Percentiles rank a stretch among this genome's conserved stretches.
phyloP scores from a whole-genome alignment of 352 stramenopile species.

The Phytophthora chlamydospora region DNA sequence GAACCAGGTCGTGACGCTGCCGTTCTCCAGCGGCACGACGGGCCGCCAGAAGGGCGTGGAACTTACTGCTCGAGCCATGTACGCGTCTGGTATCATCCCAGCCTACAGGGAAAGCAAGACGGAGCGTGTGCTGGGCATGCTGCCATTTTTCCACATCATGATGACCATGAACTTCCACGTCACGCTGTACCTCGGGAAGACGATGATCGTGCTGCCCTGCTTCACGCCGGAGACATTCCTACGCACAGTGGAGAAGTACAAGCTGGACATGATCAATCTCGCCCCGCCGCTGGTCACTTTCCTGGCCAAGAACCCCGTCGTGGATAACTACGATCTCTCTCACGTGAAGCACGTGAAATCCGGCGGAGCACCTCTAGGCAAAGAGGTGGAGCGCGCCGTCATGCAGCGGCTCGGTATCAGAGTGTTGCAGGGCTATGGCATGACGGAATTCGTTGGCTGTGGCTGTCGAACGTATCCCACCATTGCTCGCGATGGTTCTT shows the following conservation, averaged over 20 bases:
- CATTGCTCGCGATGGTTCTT: slow-evolving; percentile 24
- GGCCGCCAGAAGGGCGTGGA: slow-evolving; percentile 90
- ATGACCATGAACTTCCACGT: slow-evolving; percentile 75
- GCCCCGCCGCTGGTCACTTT: slow-evolving; percentile 82
- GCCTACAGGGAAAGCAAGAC: slow-evolving; percentile 39
- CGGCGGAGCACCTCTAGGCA: slow-evolving; percentile 83
- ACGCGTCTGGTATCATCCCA: slow-evolving; percentile 70
- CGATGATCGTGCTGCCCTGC: slow-evolving; percentile 76
- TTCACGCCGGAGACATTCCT: slow-evolving; percentile 90
- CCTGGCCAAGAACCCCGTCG: slow-evolving; percentile 85
- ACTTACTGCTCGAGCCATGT: slow-evolving; percentile 85
- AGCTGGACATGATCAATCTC: slow-evolving; percentile 46
- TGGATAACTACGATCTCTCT: slow-evolving; percentile 89
- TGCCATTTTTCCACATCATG: slow-evolving; percentile 95
- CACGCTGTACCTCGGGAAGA: slow-evolving; percentile 58
- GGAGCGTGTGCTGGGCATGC: slow-evolving; percentile 34
- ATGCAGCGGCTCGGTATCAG: slow-evolving; percentile 56
- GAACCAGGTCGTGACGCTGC: slow-evolving; percentile 50
- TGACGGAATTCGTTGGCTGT: slow-evolving; percentile 59
- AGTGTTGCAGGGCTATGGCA: slow-evolving; percentile 56
- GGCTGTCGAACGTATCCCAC: slow-evolving; percentile 42
- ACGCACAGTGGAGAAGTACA: slow-evolving; percentile 66
- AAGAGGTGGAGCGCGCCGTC: slow-evolving; percentile 64
- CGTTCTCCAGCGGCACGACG: slow-evolving; percentile 93
- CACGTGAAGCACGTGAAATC: slow-evolving; percentile 68